These are phyloP conservation scores for Lumnitzera racemosa DNA, from an alignment of 345 rosid genomes.

Conservation along the genomic window DNA sequence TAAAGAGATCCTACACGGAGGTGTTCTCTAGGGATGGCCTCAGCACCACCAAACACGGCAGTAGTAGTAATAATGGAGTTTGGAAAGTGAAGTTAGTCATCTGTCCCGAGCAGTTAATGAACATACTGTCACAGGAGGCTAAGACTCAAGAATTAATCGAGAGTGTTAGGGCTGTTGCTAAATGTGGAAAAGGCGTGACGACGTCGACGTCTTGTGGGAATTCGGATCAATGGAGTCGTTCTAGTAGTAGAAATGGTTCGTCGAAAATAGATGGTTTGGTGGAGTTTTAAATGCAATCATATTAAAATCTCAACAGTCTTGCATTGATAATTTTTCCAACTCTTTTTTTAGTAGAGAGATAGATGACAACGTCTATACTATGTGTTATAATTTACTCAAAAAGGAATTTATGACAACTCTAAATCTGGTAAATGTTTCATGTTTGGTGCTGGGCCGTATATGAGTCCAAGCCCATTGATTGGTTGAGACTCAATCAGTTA, in stretches of 20 bases:
- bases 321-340: too few relatives aligned
- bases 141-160: slow-evolving; percentile 65
- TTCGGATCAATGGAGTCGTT: slow-evolving; percentile 50
- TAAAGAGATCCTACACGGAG: slow-evolving; percentile 63
- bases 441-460: too few relatives aligned
- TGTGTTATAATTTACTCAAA: too few relatives aligned
- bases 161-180: slow-evolving; percentile 69
- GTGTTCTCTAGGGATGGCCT: slow-evolving; percentile 35
- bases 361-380: too few relatives aligned
- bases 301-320: too few relatives aligned
- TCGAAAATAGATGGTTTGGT: slow-evolving; percentile 21
- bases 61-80: slow-evolving; percentile 19
- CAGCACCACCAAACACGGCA: not conserved
- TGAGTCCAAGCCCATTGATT: too few relatives aligned
- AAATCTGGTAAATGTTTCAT: too few relatives aligned
- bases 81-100: slow-evolving; percentile 92
- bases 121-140: slow-evolving; percentile 58
- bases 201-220: slow-evolving; percentile 16
- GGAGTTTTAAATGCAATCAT: slow-evolving; percentile 6
- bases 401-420: too few relatives aligned
- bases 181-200: slow-evolving; percentile 36
- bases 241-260: slow-evolving; percentile 34
- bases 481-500: too few relatives aligned
- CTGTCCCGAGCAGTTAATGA: slow-evolving; percentile 47
- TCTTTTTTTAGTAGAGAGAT: too few relatives aligned